Evolutionary conservation across 495 filamentous ascomycete genomes (phyloP), one percentile per base, ranked within the genome.

Genomic region (Hypoxylon perforatum): DNA sequence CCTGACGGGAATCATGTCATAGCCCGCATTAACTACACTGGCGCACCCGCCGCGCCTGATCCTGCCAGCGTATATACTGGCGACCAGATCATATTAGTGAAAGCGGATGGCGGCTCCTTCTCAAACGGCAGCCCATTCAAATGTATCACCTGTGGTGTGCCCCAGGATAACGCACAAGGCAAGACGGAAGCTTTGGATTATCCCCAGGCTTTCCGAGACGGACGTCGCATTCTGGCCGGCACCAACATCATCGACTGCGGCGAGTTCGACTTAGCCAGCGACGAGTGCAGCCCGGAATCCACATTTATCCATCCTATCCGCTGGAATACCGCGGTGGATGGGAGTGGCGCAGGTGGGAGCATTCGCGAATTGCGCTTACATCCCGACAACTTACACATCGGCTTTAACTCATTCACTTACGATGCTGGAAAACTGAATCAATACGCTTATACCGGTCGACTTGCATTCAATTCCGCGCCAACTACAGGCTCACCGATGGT

Each of bases 91-190:
- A 62, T 72, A 45, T 30, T 69, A 17, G 45, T 71, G 17, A 74
- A 74, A 49, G 41, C 58, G 0, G 68, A 71, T 53, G 61, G 53
- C 4, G 69, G 51, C 1, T 33, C 52, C n/a, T 74, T 71, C 46
- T 46, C 64, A 4, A 71, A 71, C 47, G 63, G 66, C 15, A 67
- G 72, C 46, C 38, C 67, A 2, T 73, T 65, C 61, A 75, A 71
- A 50, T 71, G 73, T 38, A 15, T 73, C 38, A 71, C 65, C n/a
- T 70, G 73, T 42, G 73, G 68, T 12, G 49, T 73, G 18, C 61
- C 70, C 3, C 61, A 41, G 9, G 55, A n/a, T 1, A 66, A 75
- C 22, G 38, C 52, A 23, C 33, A 44, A 18, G 68, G 64, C 2
- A 15, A 46, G 19, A 18, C 41, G n/a, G 25, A 48, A 1, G 12